Conservation (phyloP, 2,329 filamentous ascomycete genomes). For the Amauroascus niger region DNA sequence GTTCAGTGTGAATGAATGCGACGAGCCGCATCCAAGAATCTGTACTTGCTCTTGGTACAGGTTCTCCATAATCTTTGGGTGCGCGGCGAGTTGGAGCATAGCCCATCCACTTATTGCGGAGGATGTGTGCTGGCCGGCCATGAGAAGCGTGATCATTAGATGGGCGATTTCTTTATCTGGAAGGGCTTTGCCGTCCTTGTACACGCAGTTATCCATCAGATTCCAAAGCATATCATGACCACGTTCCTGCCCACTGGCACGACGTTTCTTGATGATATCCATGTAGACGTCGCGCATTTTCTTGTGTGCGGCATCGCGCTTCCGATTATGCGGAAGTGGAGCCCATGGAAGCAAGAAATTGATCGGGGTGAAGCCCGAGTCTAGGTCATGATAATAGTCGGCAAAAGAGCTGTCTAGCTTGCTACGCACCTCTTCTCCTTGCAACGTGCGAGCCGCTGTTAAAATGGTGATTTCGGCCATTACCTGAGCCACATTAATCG, state of each 20-base stretch:
- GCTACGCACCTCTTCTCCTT: slow-evolving; percentile 29
- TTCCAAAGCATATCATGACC: slow-evolving; percentile 67
- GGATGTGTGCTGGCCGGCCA: slow-evolving; percentile 76
- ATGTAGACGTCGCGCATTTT: slow-evolving; percentile 63
- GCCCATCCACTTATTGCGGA: slow-evolving; percentile 72
- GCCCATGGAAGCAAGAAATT: slow-evolving; percentile 77
- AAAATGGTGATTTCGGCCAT: slow-evolving; percentile 66
- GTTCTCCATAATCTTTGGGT: slow-evolving; percentile 60
- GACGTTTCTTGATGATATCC: slow-evolving; percentile 58
- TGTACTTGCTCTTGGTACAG: slow-evolving; percentile 57
- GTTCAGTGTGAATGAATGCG: slow-evolving; percentile 50
- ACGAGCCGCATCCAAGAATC: slow-evolving; percentile 26
- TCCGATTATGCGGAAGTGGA: slow-evolving; percentile 65
- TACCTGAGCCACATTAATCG: slow-evolving; percentile 53
- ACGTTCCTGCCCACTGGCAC: slow-evolving; percentile 31
- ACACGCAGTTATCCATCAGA: slow-evolving; percentile 58
- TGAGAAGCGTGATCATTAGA: slow-evolving; percentile 78
- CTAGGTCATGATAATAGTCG: slow-evolving; percentile 67
- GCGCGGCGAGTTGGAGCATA: slow-evolving; percentile 59
- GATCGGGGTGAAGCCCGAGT: slow-evolving; percentile 67
- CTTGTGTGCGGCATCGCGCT: slow-evolving; percentile 58
- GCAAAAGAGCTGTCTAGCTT: slow-evolving; percentile 45
- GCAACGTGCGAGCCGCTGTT: slow-evolving; percentile 42
- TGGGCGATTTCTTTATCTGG: slow-evolving; percentile 69
- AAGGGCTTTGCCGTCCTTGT: slow-evolving; percentile 61